A percentile compares a stretch with the other conserved stretches of the same genome.
Conservation (phyloP, 2,329 filamentous ascomycete genomes). For the Stagonosporopsis rhizophila region DNA sequence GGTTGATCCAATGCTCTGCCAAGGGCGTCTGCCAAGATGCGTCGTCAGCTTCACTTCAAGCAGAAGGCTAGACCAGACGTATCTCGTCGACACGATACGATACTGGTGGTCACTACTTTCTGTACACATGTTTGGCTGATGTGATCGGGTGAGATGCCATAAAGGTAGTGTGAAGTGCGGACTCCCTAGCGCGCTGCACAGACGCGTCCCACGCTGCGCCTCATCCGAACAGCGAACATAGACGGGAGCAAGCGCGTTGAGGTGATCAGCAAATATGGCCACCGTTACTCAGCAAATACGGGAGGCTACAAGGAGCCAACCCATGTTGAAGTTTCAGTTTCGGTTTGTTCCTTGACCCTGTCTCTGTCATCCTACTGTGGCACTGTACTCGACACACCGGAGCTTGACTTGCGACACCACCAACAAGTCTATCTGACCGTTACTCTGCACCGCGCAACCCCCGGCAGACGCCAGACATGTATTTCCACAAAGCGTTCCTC, state of each 20-base stretch:
- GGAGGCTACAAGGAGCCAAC: constrained; percentile 8
- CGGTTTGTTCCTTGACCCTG: constrained; percentile 3
- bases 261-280: constrained; percentile 11
- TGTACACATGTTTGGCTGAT: not conserved
- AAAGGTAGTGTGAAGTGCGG: not conserved
- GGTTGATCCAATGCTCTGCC: not conserved
- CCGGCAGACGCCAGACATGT: constrained; percentile 15
- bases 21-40: not conserved
- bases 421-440: not conserved
- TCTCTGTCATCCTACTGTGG: not conserved
- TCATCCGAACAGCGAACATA: not conserved
- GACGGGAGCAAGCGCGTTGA: constrained; percentile 6
- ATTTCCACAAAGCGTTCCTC: constrained; percentile 21
- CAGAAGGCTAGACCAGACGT: not conserved
- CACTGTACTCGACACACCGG: not conserved
- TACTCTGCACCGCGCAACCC: not conserved
- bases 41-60: constrained; percentile 1
- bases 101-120: not conserved
- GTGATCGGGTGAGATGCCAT: not conserved
- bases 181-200: constrained; percentile 7
- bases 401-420: not conserved
- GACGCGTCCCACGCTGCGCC: constrained; percentile 7
- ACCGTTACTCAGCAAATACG: constrained; percentile 15
- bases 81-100: not conserved
- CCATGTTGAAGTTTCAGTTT: too few relatives aligned